These are phyloP conservation scores for Porphyrellus cyaneotinctus DNA, from an alignment of 768 basidiomycete genomes.

Conservation along the genomic window DNA sequence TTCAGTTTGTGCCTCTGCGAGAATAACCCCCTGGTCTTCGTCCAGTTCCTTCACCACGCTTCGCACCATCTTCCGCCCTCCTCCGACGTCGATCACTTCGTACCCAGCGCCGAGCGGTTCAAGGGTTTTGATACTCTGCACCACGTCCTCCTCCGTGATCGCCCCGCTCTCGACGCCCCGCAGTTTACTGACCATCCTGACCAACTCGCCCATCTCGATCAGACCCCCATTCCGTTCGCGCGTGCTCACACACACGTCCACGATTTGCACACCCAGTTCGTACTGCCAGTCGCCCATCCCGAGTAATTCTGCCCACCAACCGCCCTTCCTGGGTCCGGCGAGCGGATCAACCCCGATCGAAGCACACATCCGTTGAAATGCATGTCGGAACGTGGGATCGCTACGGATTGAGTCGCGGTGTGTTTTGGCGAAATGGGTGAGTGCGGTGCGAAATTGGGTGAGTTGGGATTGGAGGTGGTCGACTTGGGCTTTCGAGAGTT, in stretches of 20 bases:
- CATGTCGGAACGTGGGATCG: conserved; percentile 85
- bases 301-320: conserved; percentile 89
- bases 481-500: conserved; percentile 73
- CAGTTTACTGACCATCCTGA: conserved; percentile 72
- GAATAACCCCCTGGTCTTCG: conserved; percentile 79
- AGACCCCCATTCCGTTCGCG: conserved; percentile 89
- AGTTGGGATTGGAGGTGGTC: conserved; percentile 78
- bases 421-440: conserved; percentile 73
- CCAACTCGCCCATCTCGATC: conserved; percentile 82
- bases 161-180: conserved; percentile 63
- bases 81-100: conserved; percentile 71
- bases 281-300: conserved; percentile 93
- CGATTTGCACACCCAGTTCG: conserved; percentile 92
- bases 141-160: conserved; percentile 83
- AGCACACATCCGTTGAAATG: conserved; percentile 94
- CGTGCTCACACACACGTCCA: conserved; percentile 86
- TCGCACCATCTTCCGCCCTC: conserved; percentile 71
- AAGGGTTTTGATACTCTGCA: conserved; percentile 80
- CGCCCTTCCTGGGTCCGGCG: conserved; percentile 77
- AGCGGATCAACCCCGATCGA: conserved; percentile 94
- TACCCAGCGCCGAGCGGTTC: conserved; percentile 91
- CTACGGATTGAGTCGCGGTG: conserved; percentile 81
- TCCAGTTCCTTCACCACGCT: conserved; percentile 90
- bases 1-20: conserved; percentile 65
- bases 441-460: conserved; percentile 75